Evolutionary conservation across 495 filamentous ascomycete species (phyloP).

Genomic region (Penicillium cinerascens): DNA sequence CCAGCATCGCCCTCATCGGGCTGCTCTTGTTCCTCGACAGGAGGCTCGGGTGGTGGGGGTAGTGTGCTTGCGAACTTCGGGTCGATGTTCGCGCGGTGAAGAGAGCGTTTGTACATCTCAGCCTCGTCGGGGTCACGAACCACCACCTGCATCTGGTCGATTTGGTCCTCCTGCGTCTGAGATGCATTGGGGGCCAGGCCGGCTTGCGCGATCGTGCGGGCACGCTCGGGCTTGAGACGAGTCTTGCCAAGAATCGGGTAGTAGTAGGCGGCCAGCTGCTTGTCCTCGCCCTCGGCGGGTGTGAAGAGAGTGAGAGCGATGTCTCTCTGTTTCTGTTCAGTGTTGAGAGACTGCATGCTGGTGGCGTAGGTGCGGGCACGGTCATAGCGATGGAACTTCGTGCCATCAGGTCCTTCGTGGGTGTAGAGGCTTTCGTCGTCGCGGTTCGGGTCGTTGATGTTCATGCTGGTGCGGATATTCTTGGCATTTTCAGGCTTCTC

Average conservation of each 20-base stretch:
- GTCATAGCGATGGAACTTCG: slow-evolving; percentile 65
- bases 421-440: slow-evolving; percentile 68
- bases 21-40: slow-evolving; percentile 17
- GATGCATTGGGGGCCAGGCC: slow-evolving; percentile 38
- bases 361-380: slow-evolving; percentile 84
- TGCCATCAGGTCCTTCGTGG: slow-evolving; percentile 40
- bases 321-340: slow-evolving; percentile 51
- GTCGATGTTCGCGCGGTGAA: slow-evolving; percentile 43
- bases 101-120: slow-evolving; percentile 47
- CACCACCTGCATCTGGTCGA: slow-evolving; percentile 54
- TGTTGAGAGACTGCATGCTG: slow-evolving; percentile 58
- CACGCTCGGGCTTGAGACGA: slow-evolving; percentile 55
- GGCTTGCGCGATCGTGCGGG: slow-evolving; percentile 47
- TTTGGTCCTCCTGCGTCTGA: slow-evolving; percentile 40
- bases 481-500: slow-evolving; percentile 51
- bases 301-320: slow-evolving; percentile 62
- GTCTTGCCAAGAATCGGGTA: slow-evolving; percentile 79
- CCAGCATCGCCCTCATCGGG: slow-evolving; percentile 11
- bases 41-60: slow-evolving; percentile 35
- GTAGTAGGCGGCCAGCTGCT: slow-evolving; percentile 78
- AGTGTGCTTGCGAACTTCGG: slow-evolving; percentile 41
- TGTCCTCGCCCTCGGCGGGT: slow-evolving; percentile 43
- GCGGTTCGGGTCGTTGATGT: slow-evolving; percentile 63
- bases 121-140: slow-evolving; percentile 52
- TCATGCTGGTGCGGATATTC: slow-evolving; percentile 70